phyloP scores from a whole-genome alignment of 2,329 filamentous ascomycete genomes.

The Colletotrichum paranaense region DNA sequence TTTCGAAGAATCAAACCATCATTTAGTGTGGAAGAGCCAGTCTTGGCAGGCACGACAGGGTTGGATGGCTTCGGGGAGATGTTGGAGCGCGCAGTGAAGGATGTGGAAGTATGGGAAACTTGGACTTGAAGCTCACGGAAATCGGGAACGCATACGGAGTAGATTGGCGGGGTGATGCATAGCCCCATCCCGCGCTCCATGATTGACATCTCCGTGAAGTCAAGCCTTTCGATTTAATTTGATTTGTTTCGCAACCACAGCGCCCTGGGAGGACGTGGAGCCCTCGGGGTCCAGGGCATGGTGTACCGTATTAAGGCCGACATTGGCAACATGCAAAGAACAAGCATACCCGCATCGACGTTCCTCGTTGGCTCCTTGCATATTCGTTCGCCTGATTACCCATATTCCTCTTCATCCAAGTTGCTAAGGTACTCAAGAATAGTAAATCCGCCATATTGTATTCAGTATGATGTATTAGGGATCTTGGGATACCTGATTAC shows the following conservation, averaged over 20 bases:
- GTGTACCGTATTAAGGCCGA: neutral
- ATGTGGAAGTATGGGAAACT: neutral
- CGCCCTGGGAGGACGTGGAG: neutral
- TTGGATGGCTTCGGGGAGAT: too few relatives aligned
- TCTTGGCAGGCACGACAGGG: too few relatives aligned
- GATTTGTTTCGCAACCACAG: neutral
- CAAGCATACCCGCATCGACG: neutral
- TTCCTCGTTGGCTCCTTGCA: too few relatives aligned
- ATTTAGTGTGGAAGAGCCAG: too few relatives aligned
- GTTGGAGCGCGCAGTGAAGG: too few relatives aligned
- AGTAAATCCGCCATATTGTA: neutral
- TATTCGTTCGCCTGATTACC: too few relatives aligned
- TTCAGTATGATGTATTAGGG: too few relatives aligned
- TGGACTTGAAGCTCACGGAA: neutral
- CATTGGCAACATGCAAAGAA: neutral
- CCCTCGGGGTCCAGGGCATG: neutral
- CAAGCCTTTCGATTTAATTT: constrained; percentile 15
- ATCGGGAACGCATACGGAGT: neutral
- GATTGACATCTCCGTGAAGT: neutral
- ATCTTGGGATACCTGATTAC: too few relatives aligned
- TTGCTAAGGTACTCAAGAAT: neutral
- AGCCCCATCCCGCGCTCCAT: neutral
- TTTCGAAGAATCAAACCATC: neutral
- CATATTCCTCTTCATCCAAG: neutral
- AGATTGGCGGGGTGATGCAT: constrained; percentile 4